Base-by-base conservation (phyloP, 2,329 filamentous ascomycete species). In the Furcasterigmium furcatum region DNA sequence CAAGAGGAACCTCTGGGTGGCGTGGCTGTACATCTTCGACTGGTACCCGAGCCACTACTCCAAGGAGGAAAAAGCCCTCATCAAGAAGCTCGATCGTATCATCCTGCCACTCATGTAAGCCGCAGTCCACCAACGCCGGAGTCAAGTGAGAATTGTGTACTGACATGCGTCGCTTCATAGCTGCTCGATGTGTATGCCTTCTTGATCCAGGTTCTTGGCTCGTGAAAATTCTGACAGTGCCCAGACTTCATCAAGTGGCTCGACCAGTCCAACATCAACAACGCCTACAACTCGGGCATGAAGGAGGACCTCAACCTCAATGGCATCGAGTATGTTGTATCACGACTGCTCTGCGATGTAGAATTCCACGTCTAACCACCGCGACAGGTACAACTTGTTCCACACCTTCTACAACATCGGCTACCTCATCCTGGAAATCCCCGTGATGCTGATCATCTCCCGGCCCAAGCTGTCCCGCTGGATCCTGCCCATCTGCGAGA, bases 251-350 rank as follows among this genome's bases (percentile, higher is more conserved):
- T 64, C 43, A 66, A 66, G 34, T 65, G 59, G 46, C 62, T 68
- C 9, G 65, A 68, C 41, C 61, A 66, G n/a, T 64, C 59, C 14
- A 68, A 68, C 34, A 58, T 68, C 14, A 58, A 41, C 34, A 74
- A 74, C 55, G 72, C 72, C 6, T 74, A 74, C 51, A 71, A 76
- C 9, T 70, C 67, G 12, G 72, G 72, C 4, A 72, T 73, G 64
- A 66, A 65, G 43, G 68, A 74, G 41, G 72, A 76, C 19, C 58
- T 75, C 16, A 71, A 53, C 3, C 64, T 79, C 46, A 67, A 68
- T 13, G 72, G 71, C 8, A 68, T 71, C 30, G 61, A 76, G 57
- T 49, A 66, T 4, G 39, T 30, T n/a, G n/a, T n/a, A n/a, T n/a
- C n/a, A n/a, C n/a, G n/a, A n/a, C n/a, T n/a, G n/a, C n/a, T n/a